Conservation (phyloP, 83 land plant species). For the Diphasiastrum complanatum region DNA sequence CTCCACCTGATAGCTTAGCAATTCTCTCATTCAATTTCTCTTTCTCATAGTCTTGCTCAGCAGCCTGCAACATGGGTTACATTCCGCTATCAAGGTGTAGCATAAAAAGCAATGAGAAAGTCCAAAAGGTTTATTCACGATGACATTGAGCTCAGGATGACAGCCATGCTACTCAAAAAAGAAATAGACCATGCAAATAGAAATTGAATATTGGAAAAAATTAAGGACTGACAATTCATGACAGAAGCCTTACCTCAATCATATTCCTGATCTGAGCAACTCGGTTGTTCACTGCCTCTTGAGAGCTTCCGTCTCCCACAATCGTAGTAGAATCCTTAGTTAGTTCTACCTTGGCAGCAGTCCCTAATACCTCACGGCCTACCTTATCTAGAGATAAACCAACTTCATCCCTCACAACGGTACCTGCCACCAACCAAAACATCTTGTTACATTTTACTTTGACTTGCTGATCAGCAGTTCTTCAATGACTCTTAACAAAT, state of each 20-base stretch:
- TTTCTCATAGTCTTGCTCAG: constrained; percentile 87
- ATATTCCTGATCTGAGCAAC: constrained; percentile 49
- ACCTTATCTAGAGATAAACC: constrained; percentile 52
- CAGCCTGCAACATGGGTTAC: constrained; percentile 42
- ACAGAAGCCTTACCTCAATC: constrained; percentile 41
- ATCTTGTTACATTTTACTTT: no score
- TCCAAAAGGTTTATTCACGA: no score
- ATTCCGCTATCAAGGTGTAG: no score
- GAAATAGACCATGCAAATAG: neutral
- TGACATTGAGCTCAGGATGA: neutral
- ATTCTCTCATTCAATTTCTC: constrained; percentile 91
- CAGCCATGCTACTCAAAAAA: neutral
- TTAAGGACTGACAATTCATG: neutral
- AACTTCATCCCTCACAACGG: constrained; percentile 58
- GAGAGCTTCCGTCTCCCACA: constrained; percentile 64
- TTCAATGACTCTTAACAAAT: no score
- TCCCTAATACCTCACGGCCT: constrained; percentile 50
- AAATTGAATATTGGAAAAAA: constrained; percentile 5
- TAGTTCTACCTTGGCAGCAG: constrained; percentile 53
- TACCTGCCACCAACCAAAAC: constrained; percentile 20
- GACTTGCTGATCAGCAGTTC: no score
- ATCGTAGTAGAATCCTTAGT: constrained; percentile 59
- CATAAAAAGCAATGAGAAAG: no score
- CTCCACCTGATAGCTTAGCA: constrained; percentile 93
- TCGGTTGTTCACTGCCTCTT: constrained; percentile 48